These are phyloP conservation scores for Hondaea fermentalgiana DNA, from an alignment of 108 stramenopile species.

Conservation along the genomic window DNA sequence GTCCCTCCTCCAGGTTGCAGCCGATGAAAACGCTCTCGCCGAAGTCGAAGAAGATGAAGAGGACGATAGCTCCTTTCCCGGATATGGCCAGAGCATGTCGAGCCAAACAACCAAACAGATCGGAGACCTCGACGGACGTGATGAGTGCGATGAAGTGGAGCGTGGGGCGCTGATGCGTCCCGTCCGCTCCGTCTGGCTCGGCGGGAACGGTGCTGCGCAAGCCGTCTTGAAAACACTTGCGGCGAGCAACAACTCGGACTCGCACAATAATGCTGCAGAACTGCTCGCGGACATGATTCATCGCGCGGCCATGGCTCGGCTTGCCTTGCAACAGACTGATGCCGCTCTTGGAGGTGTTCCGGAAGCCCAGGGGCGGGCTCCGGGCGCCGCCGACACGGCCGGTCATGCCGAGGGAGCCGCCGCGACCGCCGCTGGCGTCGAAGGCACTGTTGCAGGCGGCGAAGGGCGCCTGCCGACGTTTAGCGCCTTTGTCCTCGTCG, in stretches of 20 bases:
- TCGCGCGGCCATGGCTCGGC: slow-evolving; percentile 2
- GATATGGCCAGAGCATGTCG: not conserved
- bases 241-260: slow-evolving; percentile 4
- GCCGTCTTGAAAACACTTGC: not conserved
- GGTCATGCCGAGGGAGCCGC: not conserved
- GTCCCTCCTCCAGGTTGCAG: not conserved
- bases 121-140: not conserved
- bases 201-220: not conserved
- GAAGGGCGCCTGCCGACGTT: not conserved
- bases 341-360: not conserved
- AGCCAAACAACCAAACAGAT: not conserved
- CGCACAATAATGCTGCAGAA: slow-evolving; percentile 6
- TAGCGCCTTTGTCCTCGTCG: not conserved
- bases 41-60: not conserved
- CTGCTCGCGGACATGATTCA: slow-evolving; percentile 17
- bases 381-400: no score
- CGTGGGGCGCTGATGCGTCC: not conserved
- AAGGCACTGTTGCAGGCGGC: not conserved
- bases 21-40: not conserved
- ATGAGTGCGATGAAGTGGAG: not conserved
- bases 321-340: not conserved
- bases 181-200: not conserved
- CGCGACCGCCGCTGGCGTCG: not conserved
- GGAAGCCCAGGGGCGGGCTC: no score
- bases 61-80: not conserved